Percentiles rank a stretch among this genome's conserved stretches.
phyloP scores from a whole-genome alignment of 2,329 filamentous ascomycete species.

The Fusarium sp. region DNA sequence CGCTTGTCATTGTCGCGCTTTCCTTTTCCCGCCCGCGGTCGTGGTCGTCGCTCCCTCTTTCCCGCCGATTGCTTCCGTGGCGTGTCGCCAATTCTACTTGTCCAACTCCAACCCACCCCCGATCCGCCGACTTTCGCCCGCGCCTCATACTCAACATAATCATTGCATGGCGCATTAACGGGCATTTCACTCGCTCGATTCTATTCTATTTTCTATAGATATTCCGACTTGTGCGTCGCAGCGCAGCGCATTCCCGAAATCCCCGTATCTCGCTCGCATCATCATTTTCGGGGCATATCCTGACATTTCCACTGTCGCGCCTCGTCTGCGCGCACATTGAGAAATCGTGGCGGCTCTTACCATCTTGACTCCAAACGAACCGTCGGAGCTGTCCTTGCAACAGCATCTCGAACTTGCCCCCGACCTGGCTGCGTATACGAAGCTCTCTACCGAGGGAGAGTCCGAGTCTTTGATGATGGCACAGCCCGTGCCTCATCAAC shows the following conservation, averaged over 20 bases:
- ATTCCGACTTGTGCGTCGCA: conserved; percentile 34
- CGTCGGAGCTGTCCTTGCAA: conserved; percentile 67
- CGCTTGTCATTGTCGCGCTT: conserved; percentile 33
- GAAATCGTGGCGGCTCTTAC: conserved; percentile 69
- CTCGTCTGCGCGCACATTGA: conserved; percentile 48
- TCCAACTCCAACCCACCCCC: conserved; percentile 40
- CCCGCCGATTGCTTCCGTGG: conserved; percentile 41
- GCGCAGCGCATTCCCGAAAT: conserved; percentile 32
- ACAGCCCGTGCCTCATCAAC: conserved; percentile 76
- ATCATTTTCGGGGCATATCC: conserved; percentile 10
- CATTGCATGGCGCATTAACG: conserved; percentile 52
- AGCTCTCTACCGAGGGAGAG: conserved; percentile 64
- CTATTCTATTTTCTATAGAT: conserved; percentile 10
- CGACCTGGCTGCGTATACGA: conserved; percentile 63
- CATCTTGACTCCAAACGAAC: conserved; percentile 63
- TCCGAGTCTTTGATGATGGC: conserved; percentile 76
- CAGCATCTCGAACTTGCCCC: conserved; percentile 69
- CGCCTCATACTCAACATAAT: conserved; percentile 28
- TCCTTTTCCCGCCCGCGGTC: conserved; percentile 35
- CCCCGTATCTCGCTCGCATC: conserved; percentile 25
- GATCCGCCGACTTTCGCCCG: conserved; percentile 33
- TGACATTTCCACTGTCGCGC: conserved; percentile 42
- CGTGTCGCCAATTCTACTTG: conserved; percentile 40
- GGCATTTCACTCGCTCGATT: conserved; percentile 35
- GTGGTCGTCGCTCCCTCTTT: conserved; percentile 39